Conservation (phyloP, 2,329 filamentous ascomycete genomes). For the Hypoxylon sp. region DNA sequence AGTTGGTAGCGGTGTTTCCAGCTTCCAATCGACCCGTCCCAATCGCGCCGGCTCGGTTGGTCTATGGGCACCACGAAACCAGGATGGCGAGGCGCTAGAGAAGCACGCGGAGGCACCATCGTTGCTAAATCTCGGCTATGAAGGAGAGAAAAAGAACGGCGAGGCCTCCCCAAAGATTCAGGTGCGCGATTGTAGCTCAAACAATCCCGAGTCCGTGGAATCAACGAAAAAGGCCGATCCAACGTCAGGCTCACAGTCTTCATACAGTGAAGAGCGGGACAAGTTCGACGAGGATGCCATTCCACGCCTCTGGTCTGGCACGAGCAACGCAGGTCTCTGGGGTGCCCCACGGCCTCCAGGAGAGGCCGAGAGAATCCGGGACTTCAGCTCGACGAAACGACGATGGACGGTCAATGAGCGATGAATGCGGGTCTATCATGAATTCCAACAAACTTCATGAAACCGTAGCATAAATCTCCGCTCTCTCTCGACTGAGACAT, state of each 20-base stretch:
- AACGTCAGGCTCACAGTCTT: constrained; percentile 17
- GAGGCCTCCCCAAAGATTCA: constrained; percentile 9
- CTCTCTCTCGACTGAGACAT: background rate
- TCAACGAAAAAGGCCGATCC: constrained; percentile 1
- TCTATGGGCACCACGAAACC: constrained; percentile 64
- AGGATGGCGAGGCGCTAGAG: constrained; percentile 46
- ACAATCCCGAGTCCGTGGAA: background rate
- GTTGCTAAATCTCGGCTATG: constrained; percentile 67
- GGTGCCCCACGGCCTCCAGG: constrained; percentile 50
- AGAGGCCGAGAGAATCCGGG: constrained; percentile 51
- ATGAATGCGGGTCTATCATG: constrained; percentile 24
- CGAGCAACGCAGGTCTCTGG: constrained; percentile 51
- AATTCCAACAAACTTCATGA: background rate
- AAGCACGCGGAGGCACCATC: constrained; percentile 55
- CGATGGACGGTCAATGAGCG: constrained; percentile 54
- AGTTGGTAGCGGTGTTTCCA: constrained; percentile 55
- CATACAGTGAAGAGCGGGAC: constrained; percentile 49
- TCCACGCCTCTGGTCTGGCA: constrained; percentile 48
- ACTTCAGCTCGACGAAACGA: constrained; percentile 50
- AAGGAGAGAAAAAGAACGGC: constrained; percentile 45
- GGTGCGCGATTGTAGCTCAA: constrained; percentile 13
- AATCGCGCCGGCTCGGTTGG: constrained; percentile 62
- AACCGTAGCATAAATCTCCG: background rate
- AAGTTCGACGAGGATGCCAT: constrained; percentile 46
- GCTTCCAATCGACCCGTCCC: constrained; percentile 45